Evolutionary conservation across 352 stramenopile species (phyloP).

Genomic region (Chrysophaeum taylorii): DNA sequence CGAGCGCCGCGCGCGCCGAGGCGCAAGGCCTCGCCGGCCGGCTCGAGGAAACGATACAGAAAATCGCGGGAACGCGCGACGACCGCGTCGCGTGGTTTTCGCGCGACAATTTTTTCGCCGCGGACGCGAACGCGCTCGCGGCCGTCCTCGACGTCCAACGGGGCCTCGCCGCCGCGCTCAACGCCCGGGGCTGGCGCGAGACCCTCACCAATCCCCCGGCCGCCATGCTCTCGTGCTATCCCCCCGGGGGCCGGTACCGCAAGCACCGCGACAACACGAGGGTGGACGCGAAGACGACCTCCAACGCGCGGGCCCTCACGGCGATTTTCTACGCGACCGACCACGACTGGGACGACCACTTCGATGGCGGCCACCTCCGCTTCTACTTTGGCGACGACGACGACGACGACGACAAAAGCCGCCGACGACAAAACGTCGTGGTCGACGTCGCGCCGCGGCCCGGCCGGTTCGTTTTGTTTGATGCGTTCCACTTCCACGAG

Average conservation of each 20-base stretch:
- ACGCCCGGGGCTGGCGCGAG: not conserved
- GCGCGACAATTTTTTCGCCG: not conserved
- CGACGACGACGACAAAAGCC: too few species aligned
- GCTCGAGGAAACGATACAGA: not conserved
- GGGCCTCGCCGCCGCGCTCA: conserved; percentile 1
- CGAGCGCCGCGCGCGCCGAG: not conserved
- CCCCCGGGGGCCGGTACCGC: not conserved
- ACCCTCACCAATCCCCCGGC: not conserved
- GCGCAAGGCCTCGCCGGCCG: not conserved
- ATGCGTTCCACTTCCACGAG: not conserved
- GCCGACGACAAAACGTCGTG: too few species aligned
- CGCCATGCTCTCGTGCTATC: not conserved
- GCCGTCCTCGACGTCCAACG: not conserved
- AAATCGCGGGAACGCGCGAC: not conserved
- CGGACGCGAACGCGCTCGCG: not conserved
- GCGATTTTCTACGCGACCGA: not conserved
- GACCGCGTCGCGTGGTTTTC: not conserved
- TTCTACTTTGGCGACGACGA: not conserved
- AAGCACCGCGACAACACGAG: not conserved
- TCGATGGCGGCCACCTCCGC: not conserved
- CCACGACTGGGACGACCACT: not conserved
- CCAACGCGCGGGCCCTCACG: conserved; percentile 9
- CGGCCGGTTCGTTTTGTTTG: not conserved
- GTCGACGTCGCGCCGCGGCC: not conserved
- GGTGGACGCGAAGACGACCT: not conserved